A percentile compares a stretch with the other conserved stretches of the same genome.
These are phyloP conservation scores for Melaleuca quinquenervia DNA, from an alignment of 345 rosid genomes.

Conservation along the genomic window DNA sequence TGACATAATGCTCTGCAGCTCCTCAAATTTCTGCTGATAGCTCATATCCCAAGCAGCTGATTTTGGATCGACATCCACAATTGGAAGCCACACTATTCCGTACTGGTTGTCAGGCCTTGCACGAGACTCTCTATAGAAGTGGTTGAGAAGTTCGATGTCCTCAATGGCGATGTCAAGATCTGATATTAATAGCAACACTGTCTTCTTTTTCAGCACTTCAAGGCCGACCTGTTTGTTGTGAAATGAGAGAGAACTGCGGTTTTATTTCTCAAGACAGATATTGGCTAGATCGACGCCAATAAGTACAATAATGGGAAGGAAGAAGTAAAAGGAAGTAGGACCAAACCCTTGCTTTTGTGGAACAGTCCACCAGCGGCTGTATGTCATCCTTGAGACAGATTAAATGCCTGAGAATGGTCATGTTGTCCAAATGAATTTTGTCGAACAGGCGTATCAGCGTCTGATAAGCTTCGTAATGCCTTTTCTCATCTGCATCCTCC, in stretches of 20 bases:
- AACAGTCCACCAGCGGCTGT: conserved; percentile 21
- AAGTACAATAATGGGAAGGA: background rate
- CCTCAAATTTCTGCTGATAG: conserved; percentile 7
- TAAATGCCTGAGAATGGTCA: conserved; percentile 24
- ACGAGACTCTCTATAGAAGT: conserved; percentile 7
- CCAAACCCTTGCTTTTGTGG: conserved; percentile 14
- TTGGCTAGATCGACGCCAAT: background rate
- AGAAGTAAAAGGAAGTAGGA: background rate
- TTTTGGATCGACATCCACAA: conserved; percentile 8
- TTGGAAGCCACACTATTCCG: conserved; percentile 39
- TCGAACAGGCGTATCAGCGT: conserved; percentile 21
- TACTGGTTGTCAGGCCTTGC: background rate
- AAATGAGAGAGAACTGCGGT: background rate
- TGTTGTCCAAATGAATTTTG: conserved; percentile 23
- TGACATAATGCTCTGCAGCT: conserved; percentile 9
- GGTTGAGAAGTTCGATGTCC: conserved; percentile 16
- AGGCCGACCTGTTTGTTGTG: conserved; percentile 3
- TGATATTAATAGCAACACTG: conserved; percentile 20
- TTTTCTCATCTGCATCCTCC: conserved; percentile 28
- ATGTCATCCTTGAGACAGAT: conserved; percentile 30
- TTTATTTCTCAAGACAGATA: background rate
- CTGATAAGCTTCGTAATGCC: conserved; percentile 26
- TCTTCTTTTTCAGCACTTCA: conserved; percentile 12
- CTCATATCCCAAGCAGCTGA: conserved; percentile 12
- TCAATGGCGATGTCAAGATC: conserved; percentile 22